Evolutionary conservation across 345 rosid species (phyloP).

Genomic region (Toxicodendron radicans): DNA sequence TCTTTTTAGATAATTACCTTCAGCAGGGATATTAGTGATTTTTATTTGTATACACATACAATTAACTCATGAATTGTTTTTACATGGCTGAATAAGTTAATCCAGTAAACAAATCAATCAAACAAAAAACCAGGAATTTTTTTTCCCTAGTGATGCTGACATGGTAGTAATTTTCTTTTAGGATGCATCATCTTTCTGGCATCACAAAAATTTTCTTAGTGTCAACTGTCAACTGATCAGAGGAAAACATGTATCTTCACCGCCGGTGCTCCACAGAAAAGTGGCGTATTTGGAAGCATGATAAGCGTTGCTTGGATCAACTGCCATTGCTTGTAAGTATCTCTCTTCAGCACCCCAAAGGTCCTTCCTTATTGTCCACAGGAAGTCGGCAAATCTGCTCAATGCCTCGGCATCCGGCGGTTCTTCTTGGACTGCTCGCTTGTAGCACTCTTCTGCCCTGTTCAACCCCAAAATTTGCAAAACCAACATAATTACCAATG

Average conservation of each 20-base stretch:
- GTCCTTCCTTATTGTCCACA: slow-evolving; percentile 67
- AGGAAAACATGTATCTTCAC: slow-evolving; percentile 69
- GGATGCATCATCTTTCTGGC: neutral
- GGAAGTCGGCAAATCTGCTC: slow-evolving; percentile 63
- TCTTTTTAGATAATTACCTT: neutral
- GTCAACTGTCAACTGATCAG: slow-evolving; percentile 21
- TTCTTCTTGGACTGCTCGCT: slow-evolving; percentile 51
- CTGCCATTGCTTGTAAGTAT: slow-evolving; percentile 59
- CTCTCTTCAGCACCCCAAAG: slow-evolving; percentile 74
- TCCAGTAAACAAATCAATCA: neutral
- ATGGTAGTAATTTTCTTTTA: neutral
- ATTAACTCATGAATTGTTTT: neutral
- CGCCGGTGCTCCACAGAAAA: slow-evolving; percentile 79
- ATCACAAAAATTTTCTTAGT: too few relatives aligned
- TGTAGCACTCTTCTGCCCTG: slow-evolving; percentile 76
- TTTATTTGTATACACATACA: slow-evolving; percentile 6
- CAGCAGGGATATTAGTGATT: neutral
- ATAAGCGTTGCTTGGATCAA: slow-evolving; percentile 47
- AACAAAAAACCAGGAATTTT: neutral
- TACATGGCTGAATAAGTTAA: too few relatives aligned
- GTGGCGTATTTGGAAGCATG: slow-evolving; percentile 62
- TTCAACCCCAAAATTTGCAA: neutral
- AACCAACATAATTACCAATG: neutral
- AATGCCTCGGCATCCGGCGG: slow-evolving; percentile 65
- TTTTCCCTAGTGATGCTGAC: neutral